Evolutionary conservation across 176 grass and related monocot genomes (phyloP).

Genomic region (sorghum (Sorghum bicolor)): Sorghum_bicolor_NCBIv3 NC_012873.2:57749001-57749500

Average conservation of each 20-base stretch:
- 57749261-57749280: not conserved
- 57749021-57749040: conserved; percentile 91
- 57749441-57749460: not conserved
- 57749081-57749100: not conserved
- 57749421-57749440: not conserved
- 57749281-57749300: not conserved
- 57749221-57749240: not conserved
- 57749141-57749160: not conserved
- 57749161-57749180: not conserved
- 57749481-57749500: not conserved
- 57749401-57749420: not conserved
- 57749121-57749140: not conserved
- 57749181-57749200: not conserved
- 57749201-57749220: not conserved
- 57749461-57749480: conserved; percentile 16
- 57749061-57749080: conserved; percentile 95
- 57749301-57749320: not conserved
- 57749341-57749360: not conserved
- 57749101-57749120: not conserved
- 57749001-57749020: conserved; percentile 60
- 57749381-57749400: not conserved
- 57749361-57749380: not conserved
- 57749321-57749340: conserved; percentile 33
- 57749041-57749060: conserved; percentile 86
- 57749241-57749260: not conserved